phyloP scores from a whole-genome alignment of 306 rosid species.

The Malus fusca region DNA sequence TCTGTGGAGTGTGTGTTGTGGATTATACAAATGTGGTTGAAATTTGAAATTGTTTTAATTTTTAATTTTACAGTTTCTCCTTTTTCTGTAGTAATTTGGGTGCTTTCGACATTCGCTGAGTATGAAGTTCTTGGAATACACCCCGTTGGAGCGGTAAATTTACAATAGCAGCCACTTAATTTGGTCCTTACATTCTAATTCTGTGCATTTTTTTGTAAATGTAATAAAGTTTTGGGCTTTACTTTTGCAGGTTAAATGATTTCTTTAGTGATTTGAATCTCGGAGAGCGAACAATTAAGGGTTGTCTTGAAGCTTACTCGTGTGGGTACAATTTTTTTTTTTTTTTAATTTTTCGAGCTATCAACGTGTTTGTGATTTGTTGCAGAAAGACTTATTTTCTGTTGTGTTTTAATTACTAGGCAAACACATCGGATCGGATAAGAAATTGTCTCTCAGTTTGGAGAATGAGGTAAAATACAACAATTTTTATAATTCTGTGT shows the following conservation, averaged over 20 bases:
- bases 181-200: background rate
- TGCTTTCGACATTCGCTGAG: background rate
- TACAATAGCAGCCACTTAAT: background rate
- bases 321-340: slow-evolving; percentile 42
- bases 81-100: background rate
- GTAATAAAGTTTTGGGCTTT: background rate
- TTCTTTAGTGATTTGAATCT: slow-evolving; percentile 67
- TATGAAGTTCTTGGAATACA: slow-evolving; percentile 84
- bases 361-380: background rate
- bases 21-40: background rate
- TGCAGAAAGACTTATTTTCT: slow-evolving; percentile 5
- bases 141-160: slow-evolving; percentile 73
- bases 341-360: background rate
- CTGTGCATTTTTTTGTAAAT: background rate
- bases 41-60: background rate
- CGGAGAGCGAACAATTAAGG: slow-evolving; percentile 89
- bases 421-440: slow-evolving; percentile 88
- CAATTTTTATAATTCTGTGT: background rate
- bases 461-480: slow-evolving; percentile 63
- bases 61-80: slow-evolving; percentile 10
- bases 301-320: slow-evolving; percentile 88
- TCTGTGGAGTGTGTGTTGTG: background rate
- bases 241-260: slow-evolving; percentile 51
- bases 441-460: slow-evolving; percentile 85
- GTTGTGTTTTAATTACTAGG: slow-evolving; percentile 35